Base-by-base conservation (phyloP, 2,329 filamentous ascomycete species). In the Fusarium foetens region DNA sequence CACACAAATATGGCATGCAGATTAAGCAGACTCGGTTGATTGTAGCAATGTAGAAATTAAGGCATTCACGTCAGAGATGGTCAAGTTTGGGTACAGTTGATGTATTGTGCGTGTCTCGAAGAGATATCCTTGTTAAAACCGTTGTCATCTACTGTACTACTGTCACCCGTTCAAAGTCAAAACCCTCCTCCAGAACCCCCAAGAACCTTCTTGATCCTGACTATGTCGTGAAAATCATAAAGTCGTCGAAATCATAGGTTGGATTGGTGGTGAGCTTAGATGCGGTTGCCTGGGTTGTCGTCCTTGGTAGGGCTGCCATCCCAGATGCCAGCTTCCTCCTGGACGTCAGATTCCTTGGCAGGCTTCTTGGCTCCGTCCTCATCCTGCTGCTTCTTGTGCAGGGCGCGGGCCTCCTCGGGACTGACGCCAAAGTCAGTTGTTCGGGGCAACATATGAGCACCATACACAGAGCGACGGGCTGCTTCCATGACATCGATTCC, bases 401-500 rank as follows among this genome's bases (percentile, higher is more conserved):
- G 10, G 0, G 16, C 1, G 0, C 45, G 27, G 0, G 45, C 45
- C 5, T 31, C 27, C 0, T 49, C 27, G 0, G 11, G 0, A 0
- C 27, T 9, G 3, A 49, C 45, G 0, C 45, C 45, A 3, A 49
- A 49, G 0, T 5, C 5, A 0, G 21, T n/a, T 0, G 46, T 49
- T 0, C 8, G 29, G 0, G 46, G 29, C 0, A 49, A 0, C 29
- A 33, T 49, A 0, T 49, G 0, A 0, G 46, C 46, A 0, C 46
- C 46, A 4, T 51, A 51, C 0, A 51, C 0, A 0, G 3, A 5
- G 0, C 46, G 21, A 0, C 31, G 25, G 0, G 51, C 35, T 0
- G 51, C 51, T 0, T 36, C 49, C 17, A 52, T 16, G 3, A 52
- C 33, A 0, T 52, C 49, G 4, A 41, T n/a, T 1, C 11, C 21